Percentiles rank a stretch among this genome's conserved stretches.
Conservation (phyloP, 768 basidiomycete genomes). For the Flagelloscypha sp. region DNA sequence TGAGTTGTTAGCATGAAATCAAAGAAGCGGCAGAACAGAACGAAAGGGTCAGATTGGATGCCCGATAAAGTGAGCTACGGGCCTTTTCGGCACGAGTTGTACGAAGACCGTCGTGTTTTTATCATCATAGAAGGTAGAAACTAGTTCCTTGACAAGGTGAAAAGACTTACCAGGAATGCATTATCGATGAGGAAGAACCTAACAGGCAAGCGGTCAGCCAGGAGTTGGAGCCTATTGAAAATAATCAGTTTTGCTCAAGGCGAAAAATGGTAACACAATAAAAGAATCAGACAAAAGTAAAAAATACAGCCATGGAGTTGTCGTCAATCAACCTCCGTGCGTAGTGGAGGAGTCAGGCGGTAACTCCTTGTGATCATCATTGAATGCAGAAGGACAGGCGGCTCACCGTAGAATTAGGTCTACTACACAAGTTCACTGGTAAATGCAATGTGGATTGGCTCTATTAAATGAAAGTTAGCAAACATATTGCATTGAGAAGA, state of each 20-base stretch:
- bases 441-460: background rate
- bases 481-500: constrained; percentile 5
- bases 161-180: too few relatives aligned
- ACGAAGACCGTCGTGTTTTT: constrained; percentile 57
- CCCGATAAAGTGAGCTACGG: constrained; percentile 49
- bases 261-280: background rate
- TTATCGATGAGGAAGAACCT: background rate
- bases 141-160: constrained; percentile 12
- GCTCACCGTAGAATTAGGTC: too few relatives aligned
- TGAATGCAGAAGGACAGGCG: constrained; percentile 10
- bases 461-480: background rate
- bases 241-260: constrained; percentile 2
- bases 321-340: constrained; percentile 33
- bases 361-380: constrained; percentile 40
- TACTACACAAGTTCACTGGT: too few relatives aligned
- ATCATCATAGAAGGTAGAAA: constrained; percentile 28
- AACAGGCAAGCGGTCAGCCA: background rate
- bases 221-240: background rate
- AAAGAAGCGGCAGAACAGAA: too few relatives aligned
- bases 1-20: too few relatives aligned
- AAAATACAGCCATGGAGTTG: constrained; percentile 40
- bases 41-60: constrained; percentile 35
- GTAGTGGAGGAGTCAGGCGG: constrained; percentile 33
- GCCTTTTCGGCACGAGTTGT: constrained; percentile 44
- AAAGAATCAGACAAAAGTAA: constrained; percentile 25